Percentiles rank a stretch among this genome's conserved stretches.
Evolutionary conservation across 1,139 yeast genomes (phyloP).

Genomic region (Pichia kudriavzevii): DNA sequence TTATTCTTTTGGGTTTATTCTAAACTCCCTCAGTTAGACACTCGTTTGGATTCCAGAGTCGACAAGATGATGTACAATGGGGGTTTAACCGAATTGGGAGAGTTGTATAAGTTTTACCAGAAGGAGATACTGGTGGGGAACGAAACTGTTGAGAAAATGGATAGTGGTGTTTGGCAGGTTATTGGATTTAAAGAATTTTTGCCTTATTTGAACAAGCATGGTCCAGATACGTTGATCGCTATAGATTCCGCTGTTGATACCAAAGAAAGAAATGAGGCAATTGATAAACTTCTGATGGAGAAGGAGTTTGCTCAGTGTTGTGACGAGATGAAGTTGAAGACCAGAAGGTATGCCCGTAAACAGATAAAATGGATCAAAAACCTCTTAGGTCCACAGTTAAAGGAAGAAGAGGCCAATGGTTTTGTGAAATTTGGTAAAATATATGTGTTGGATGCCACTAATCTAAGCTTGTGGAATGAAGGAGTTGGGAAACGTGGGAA

Average conservation of each 20-base stretch:
- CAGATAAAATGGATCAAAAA: constrained; percentile 93
- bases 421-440: constrained; percentile 55
- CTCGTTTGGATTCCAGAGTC: constrained; percentile 68
- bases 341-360: constrained; percentile 79
- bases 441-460: constrained; percentile 70
- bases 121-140: constrained; percentile 20
- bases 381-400: constrained; percentile 55
- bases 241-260: background rate
- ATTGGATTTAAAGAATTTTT: constrained; percentile 92
- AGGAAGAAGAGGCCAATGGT: constrained; percentile 40
- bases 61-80: constrained; percentile 71
- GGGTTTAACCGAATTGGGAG: constrained; percentile 61
- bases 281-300: constrained; percentile 8
- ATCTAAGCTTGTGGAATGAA: constrained; percentile 36
- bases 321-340: constrained; percentile 72
- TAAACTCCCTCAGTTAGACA: constrained; percentile 49
- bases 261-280: background rate
- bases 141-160: constrained; percentile 44
- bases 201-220: constrained; percentile 52
- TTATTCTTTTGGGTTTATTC: constrained; percentile 81
- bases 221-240: constrained; percentile 14
- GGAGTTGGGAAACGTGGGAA: constrained; percentile 53
- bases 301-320: constrained; percentile 40
- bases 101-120: constrained; percentile 42
- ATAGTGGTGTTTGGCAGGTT: constrained; percentile 87